Base-by-base conservation (phyloP, 331 rosid species). In the Rosa hybrid region DNA sequence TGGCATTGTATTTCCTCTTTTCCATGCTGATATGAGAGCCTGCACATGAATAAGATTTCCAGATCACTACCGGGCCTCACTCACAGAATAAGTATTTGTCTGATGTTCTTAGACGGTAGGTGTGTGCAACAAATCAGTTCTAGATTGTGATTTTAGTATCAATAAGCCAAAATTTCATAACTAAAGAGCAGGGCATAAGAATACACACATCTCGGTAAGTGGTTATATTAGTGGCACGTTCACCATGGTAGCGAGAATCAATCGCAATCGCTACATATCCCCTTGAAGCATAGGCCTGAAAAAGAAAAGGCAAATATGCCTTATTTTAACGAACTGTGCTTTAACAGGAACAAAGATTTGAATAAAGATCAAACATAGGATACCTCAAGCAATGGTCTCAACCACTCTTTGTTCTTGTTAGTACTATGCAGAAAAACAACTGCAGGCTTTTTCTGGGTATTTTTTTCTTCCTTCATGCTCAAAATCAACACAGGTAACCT, bases 191-290 rank as follows among this genome's bases (percentile, higher is more conserved):
- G 80, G 21, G 70, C 41, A 75, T 57, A 51, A 62, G 45, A 6
- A 46, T 27, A 77, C 90, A 14, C 54, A 95, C 98, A 70, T 91
- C 96, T 12, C 20, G 81, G 78, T 95, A 91, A 53, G 94, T 87
- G 68, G 88, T 86, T 48, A 71, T 30, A 81, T 71, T 79, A 63
- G 67, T 89, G 82, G 99, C 98, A 80, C 98, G 97, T 91, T 95
- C 97, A 70, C 98, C 99, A 41, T 95, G 99, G 89, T 91, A 93
- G 49, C 98, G 96, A 68, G 99, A 91, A 89, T 95, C 98, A 75
- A 93, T 75, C 7, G 97, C 87, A 74, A 95, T 72, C 45, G 98
- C 88, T 76, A 91, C 67, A 77, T 90, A 95, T 76, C 96, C 98
- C 80, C 97, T 88, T 9, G 98, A 95, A 88, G 99, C 99, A 81